Evolutionary conservation across 108 stramenopile species (phyloP), one percentile per base, ranked within the genome.

Genomic region (Cylindrotheca closterium): DNA sequence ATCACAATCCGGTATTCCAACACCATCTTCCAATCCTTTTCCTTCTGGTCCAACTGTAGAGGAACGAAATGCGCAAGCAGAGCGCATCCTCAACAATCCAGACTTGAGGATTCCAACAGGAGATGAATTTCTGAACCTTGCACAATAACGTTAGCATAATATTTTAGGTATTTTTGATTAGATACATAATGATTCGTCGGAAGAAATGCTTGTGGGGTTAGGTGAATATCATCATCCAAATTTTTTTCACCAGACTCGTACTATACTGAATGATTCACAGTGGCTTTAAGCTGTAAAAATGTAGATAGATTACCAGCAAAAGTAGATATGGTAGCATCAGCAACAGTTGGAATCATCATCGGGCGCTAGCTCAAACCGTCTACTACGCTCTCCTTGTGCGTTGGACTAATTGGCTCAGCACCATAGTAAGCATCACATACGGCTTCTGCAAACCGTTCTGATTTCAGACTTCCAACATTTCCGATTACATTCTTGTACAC

Each of bases 401-500:
- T 45, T 15, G 83, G 89, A 65, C 83, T 85, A n/a, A 89, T 91
- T 4, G 87, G 69, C 58, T 87, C 84, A 5, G 59, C 49, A 24
- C 94, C 94, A 76, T 86, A 95, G 75, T 84, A 95, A 21, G 89
- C 88, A 73, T 95, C 94, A 46, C 88, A 89, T 67, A 95, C 53
- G 21, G 94, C 94, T 49, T 75, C 68, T 26, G 74, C 77, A 68
- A 95, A 95, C 18, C 77, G 75, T 21, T 45, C 74, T 30, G 86
- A 87, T 55, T 78, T 74, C 60, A 95, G 80, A 34, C 74, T 70
- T 53, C 93, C 93, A 24, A 91, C 77, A 25, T 83, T 85, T 1
- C 91, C 91, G 42, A 82, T 63, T 0, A 81, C 84, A 64, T 86
- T 91, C 54, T 92, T 88, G 79, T 84, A 92, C 60, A 91, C 60